These are phyloP conservation scores for Beta macrorhiza DNA, from an alignment of 179 eudicot genomes.

Conservation along the genomic window DNA sequence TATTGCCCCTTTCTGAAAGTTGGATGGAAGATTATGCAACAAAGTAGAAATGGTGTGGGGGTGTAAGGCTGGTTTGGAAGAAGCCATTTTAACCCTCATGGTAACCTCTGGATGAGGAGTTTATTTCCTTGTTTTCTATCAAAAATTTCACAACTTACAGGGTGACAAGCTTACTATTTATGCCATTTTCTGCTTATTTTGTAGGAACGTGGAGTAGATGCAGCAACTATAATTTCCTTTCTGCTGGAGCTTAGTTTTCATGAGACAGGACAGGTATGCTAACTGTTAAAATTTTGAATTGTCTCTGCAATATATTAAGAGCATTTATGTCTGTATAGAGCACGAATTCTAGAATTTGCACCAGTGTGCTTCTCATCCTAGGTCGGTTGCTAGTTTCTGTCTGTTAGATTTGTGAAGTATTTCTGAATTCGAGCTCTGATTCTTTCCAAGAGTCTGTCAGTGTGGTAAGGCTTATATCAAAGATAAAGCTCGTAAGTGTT, in stretches of 20 bases:
- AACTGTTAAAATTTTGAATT: not conserved
- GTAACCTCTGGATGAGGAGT: not conserved
- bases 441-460: not conserved
- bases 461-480: not conserved
- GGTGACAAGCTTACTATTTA: not conserved
- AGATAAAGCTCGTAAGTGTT: not conserved
- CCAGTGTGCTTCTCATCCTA: not conserved
- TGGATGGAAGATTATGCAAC: not conserved
- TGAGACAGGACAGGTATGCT: constrained; percentile 81
- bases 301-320: not conserved
- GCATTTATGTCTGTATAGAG: not conserved
- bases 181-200: constrained; percentile 28
- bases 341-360: not conserved
- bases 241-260: constrained; percentile 97
- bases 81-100: not conserved
- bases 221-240: constrained; percentile 87
- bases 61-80: not conserved
- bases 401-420: not conserved
- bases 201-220: constrained; percentile 84
- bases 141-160: not conserved
- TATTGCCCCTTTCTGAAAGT: not conserved
- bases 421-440: not conserved
- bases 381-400: not conserved
- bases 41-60: not conserved
- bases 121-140: not conserved